Percentiles rank a stretch among this genome's conserved stretches.
Evolutionary conservation across 768 basidiomycete genomes (phyloP).

Genomic region (Tulasnella sp.): DNA sequence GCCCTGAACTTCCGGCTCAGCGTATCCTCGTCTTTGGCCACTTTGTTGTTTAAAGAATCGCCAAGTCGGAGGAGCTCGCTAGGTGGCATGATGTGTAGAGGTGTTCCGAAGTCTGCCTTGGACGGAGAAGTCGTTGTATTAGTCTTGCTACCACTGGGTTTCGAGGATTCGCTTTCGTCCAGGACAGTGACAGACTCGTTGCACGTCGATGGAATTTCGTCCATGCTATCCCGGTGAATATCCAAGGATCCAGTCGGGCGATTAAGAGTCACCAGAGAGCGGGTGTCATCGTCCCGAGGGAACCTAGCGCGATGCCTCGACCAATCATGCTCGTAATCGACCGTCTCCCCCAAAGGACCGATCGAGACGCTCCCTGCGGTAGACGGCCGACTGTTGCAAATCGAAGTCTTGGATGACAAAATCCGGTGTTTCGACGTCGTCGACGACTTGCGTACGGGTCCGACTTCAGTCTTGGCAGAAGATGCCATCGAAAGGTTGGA

Average conservation of each 20-base stretch:
- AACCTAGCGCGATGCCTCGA: not conserved
- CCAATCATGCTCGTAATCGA: constrained; percentile 3
- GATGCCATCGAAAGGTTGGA: not conserved
- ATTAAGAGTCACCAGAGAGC: constrained; percentile 8
- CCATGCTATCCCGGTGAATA: not conserved
- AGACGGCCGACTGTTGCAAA: not conserved
- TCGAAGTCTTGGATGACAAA: not conserved
- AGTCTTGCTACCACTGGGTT: not conserved
- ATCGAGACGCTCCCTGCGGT: not conserved
- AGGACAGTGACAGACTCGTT: not conserved
- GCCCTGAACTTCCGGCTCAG: not conserved
- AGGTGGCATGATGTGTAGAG: constrained; percentile 5
- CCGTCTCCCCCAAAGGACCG: not conserved
- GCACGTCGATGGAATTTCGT: not conserved
- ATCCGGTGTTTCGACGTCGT: not conserved
- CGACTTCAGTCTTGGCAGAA: not conserved
- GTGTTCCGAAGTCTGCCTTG: not conserved
- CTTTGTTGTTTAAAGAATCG: not conserved
- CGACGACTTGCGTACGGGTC: not conserved
- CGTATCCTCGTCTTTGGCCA: not conserved
- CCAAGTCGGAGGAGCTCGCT: constrained; percentile 6
- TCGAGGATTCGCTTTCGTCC: not conserved
- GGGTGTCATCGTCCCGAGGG: constrained; percentile 3
- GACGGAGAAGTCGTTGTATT: not conserved
- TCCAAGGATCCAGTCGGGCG: not conserved